Conservation (phyloP, 257 asterid species). For the Fraxinus pennsylvanica region DNA sequence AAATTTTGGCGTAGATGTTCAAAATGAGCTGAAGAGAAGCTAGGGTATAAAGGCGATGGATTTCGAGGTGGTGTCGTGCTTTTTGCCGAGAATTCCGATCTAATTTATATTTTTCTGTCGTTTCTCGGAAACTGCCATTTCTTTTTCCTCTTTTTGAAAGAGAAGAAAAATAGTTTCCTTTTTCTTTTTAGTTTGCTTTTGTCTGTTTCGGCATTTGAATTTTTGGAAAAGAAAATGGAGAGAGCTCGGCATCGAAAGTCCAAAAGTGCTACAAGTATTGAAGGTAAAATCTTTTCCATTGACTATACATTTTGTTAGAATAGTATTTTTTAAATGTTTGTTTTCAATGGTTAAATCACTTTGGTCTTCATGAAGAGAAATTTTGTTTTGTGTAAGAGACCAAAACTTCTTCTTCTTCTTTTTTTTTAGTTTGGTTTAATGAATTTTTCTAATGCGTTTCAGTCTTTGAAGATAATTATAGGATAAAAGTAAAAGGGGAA, state of each 20-base stretch:
- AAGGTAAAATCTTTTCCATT: slow-evolving; percentile 45
- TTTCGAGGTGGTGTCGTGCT: slow-evolving; percentile 58
- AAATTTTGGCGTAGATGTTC: slow-evolving; percentile 23
- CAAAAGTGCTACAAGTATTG: slow-evolving; percentile 64
- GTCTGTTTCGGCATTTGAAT: slow-evolving; percentile 37
- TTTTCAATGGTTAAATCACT: slow-evolving; percentile 1
- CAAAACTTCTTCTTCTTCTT: neutral
- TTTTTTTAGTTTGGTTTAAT: neutral
- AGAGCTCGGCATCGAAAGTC: slow-evolving; percentile 82
- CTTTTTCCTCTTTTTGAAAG: slow-evolving; percentile 22
- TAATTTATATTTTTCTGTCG: slow-evolving; percentile 26
- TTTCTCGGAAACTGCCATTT: slow-evolving; percentile 38
- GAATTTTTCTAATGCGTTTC: neutral
- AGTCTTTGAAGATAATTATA: neutral
- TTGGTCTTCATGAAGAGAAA: neutral
- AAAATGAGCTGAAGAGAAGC: slow-evolving; percentile 42
- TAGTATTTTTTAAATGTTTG: neutral
- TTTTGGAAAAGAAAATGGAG: slow-evolving; percentile 60
- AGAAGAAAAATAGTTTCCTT: slow-evolving; percentile 7
- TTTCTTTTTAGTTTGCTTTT: slow-evolving; percentile 25
- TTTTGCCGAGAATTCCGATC: slow-evolving; percentile 63
- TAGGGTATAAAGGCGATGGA: slow-evolving; percentile 37
- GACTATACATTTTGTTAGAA: neutral
- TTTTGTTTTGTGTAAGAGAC: neutral
- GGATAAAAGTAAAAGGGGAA: neutral